These are phyloP conservation scores for Posidonia oceanica DNA, from an alignment of 116 monocot species.

Conservation along the genomic window DNA sequence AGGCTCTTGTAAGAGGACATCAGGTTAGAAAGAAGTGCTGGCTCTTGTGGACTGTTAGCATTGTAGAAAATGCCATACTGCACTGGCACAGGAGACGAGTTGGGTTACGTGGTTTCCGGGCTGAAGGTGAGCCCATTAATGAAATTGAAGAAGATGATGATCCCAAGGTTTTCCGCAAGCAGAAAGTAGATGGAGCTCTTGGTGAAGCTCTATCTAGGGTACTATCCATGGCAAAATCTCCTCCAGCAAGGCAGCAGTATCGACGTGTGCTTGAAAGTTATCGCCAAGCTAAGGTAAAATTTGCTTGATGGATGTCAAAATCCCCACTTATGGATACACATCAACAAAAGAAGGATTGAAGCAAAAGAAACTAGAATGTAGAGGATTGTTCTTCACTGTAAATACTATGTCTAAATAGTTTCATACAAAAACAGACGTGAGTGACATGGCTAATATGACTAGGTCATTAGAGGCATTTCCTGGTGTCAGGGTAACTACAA, in stretches of 20 bases:
- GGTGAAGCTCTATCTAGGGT: slow-evolving; percentile 66
- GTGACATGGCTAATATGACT: too few relatives aligned
- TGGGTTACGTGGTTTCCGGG: slow-evolving; percentile 69
- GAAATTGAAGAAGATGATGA: slow-evolving; percentile 54
- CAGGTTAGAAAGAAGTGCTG: slow-evolving; percentile 70
- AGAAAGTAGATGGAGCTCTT: slow-evolving; percentile 68
- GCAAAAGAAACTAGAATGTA: too few relatives aligned
- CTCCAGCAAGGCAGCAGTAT: slow-evolving; percentile 66
- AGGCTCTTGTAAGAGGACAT: slow-evolving; percentile 92
- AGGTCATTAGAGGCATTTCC: too few relatives aligned
- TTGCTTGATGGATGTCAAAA: too few relatives aligned
- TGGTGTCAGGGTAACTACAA: too few relatives aligned
- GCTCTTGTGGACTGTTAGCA: slow-evolving; percentile 46
- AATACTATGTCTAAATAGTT: too few relatives aligned
- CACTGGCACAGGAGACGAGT: slow-evolving; percentile 63
- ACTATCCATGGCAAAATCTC: slow-evolving; percentile 52
- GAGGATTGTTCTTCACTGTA: too few relatives aligned
- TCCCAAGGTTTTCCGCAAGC: slow-evolving; percentile 60
- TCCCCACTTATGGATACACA: too few relatives aligned
- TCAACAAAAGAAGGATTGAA: too few relatives aligned
- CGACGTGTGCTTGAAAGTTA: slow-evolving; percentile 65
- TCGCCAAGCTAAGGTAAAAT: slow-evolving; percentile 45
- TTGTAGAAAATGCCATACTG: slow-evolving; percentile 65
- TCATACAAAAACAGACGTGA: too few relatives aligned
- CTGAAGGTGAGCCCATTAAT: slow-evolving; percentile 19